A percentile compares a stretch with the other conserved stretches of the same genome.
Conservation (phyloP, 108 stramenopile genomes). For the Conticribra weissflogii region DNA sequence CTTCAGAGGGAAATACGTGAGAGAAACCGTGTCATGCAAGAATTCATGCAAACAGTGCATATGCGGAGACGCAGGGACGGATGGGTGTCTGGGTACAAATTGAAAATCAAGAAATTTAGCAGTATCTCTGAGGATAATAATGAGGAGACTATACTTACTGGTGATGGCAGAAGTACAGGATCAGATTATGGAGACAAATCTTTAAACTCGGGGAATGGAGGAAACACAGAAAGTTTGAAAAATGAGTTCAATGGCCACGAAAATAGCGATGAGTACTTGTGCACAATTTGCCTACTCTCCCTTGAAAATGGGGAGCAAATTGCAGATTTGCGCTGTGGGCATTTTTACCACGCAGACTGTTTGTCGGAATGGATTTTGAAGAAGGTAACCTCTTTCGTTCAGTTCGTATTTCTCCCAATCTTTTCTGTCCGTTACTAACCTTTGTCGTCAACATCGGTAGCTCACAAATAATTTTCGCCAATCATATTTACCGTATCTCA, state of each 20-base stretch:
- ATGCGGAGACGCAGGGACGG: slow-evolving; percentile 18
- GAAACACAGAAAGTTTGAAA: not conserved
- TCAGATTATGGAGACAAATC: slow-evolving; percentile 1
- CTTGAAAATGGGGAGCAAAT: slow-evolving; percentile 27
- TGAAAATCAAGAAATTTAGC: slow-evolving; percentile 18
- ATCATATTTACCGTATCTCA: not conserved
- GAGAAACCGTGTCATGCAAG: not conserved
- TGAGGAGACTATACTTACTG: not conserved
- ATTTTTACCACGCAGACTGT: slow-evolving; percentile 36
- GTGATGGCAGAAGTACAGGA: no score
- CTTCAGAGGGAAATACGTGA: slow-evolving; percentile 15
- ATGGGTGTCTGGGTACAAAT: slow-evolving; percentile 26
- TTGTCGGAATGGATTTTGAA: slow-evolving; percentile 38
- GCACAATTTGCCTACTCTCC: slow-evolving; percentile 28
- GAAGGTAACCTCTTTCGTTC: slow-evolving; percentile 15
- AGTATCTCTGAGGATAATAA: not conserved
- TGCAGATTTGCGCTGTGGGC: slow-evolving; percentile 32
- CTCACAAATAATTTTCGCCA: not conserved
- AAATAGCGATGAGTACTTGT: slow-evolving; percentile 7
- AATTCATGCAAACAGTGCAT: slow-evolving; percentile 3
- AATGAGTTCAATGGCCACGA: not conserved
- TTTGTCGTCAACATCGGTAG: not conserved
- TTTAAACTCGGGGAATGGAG: not conserved
- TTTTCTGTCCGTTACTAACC: not conserved
- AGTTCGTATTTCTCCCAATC: not conserved